These are phyloP conservation scores for Cercospora sojina DNA, from an alignment of 2,329 filamentous ascomycete genomes.

Conservation along the genomic window DNA sequence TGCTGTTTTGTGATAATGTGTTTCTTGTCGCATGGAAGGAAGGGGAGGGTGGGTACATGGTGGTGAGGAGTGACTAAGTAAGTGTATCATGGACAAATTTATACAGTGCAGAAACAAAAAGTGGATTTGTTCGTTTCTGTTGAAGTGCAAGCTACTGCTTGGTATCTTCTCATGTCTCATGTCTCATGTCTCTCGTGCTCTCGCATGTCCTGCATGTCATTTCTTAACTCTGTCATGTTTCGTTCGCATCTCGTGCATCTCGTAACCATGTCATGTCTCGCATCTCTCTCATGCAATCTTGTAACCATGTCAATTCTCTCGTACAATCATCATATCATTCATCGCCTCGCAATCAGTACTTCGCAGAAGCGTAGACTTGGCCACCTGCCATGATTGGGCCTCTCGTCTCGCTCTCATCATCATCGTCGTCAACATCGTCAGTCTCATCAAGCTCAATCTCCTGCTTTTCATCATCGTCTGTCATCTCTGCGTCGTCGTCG, in stretches of 20 bases:
- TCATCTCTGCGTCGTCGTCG: neutral
- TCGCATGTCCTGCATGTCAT: neutral
- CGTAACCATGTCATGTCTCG: neutral
- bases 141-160: neutral
- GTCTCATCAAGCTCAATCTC: neutral
- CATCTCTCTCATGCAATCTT: neutral
- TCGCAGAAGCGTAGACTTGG: neutral
- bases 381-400: neutral
- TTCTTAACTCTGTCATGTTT: neutral
- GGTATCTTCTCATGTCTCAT: neutral
- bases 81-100: neutral
- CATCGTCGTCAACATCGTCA: neutral
- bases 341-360: neutral
- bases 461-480: neutral
- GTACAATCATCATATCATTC: neutral
- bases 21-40: neutral
- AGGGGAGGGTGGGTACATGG: neutral
- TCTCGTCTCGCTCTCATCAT: neutral
- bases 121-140: neutral
- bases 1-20: neutral
- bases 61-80: neutral
- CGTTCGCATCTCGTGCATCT: neutral
- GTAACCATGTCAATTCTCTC: neutral
- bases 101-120: slow-evolving; percentile 1
- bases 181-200: neutral